Evolutionary conservation across 2,329 filamentous ascomycete genomes (phyloP).

Genomic region (Aspergillus udagawae): DNA sequence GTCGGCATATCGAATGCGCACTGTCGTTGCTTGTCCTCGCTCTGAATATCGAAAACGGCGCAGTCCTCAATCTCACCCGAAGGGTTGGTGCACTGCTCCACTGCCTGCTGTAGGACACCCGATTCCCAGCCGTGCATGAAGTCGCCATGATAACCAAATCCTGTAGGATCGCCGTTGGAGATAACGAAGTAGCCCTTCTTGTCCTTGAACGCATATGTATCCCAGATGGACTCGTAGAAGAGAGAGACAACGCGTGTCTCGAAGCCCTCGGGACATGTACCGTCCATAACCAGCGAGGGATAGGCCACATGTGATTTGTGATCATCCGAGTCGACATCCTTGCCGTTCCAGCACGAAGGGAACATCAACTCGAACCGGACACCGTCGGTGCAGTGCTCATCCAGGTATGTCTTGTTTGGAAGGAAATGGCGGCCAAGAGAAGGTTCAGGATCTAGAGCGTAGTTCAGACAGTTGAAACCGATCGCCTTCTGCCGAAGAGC

Average conservation of each 20-base stretch:
- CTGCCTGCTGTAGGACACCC: constrained; percentile 65
- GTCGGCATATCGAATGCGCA: constrained; percentile 63
- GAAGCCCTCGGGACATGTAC: constrained; percentile 68
- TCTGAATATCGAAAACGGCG: constrained; percentile 67
- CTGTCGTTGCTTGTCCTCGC: constrained; percentile 47
- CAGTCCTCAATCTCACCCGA: constrained; percentile 71
- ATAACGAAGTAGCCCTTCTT: constrained; percentile 68
- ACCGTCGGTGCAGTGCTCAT: constrained; percentile 77
- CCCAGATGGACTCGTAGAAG: constrained; percentile 83
- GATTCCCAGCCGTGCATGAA: constrained; percentile 76
- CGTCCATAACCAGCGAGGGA: constrained; percentile 70
- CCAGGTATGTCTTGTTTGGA: constrained; percentile 74
- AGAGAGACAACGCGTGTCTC: constrained; percentile 67
- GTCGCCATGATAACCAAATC: constrained; percentile 72
- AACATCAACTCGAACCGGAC: constrained; percentile 82
- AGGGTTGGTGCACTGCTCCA: constrained; percentile 68
- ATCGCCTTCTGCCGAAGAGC: constrained; percentile 74
- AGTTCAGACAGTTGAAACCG: constrained; percentile 95
- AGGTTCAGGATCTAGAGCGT: constrained; percentile 60
- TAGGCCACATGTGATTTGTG: constrained; percentile 70
- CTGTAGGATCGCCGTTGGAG: constrained; percentile 72
- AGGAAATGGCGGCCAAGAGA: constrained; percentile 78
- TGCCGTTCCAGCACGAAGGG: constrained; percentile 83
- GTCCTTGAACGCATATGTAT: constrained; percentile 62
- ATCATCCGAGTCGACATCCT: constrained; percentile 51